Conservation (phyloP, 768 basidiomycete species). For the Boletus patriciae region DNA sequence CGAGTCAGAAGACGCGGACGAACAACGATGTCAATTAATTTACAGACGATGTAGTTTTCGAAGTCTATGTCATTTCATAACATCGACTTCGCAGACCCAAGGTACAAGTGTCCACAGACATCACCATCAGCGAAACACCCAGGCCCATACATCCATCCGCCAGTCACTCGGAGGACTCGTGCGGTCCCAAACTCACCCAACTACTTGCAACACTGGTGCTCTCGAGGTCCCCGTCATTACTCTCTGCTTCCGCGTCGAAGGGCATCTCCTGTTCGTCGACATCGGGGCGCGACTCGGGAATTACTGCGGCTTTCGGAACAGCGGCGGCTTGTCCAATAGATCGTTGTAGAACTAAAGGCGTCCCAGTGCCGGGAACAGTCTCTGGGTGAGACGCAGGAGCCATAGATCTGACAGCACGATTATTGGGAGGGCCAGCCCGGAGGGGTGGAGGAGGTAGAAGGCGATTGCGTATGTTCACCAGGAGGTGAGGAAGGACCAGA, state of each 20-base stretch:
- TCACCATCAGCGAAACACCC: background rate
- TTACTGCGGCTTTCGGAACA: conserved; percentile 8
- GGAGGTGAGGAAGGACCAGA: conserved; percentile 62
- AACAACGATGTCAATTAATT: conserved; percentile 2
- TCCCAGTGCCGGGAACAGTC: conserved; percentile 4
- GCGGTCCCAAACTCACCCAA: conserved; percentile 62
- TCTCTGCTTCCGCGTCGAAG: conserved; percentile 71
- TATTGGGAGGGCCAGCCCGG: conserved; percentile 35
- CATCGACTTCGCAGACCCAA: background rate
- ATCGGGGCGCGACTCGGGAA: conserved; percentile 11
- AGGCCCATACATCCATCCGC: background rate
- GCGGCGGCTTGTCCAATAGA: conserved; percentile 9
- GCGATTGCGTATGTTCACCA: conserved; percentile 62
- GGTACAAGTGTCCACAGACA: background rate
- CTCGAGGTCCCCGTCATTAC: conserved; percentile 56
- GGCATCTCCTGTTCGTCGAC: conserved; percentile 41
- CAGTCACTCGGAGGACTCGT: conserved; percentile 20
- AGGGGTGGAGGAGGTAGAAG: conserved; percentile 53
- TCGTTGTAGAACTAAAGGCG: conserved; percentile 1
- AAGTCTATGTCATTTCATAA: background rate
- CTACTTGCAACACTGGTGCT: conserved; percentile 54
- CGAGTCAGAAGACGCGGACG: background rate
- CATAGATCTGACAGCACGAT: conserved; percentile 22
- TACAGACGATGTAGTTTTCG: conserved; percentile 5
- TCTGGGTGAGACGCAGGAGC: conserved; percentile 13